Evolutionary conservation across 768 basidiomycete species (phyloP), one percentile per base, ranked within the genome.

Genomic region (Daedaleopsis sinensis): DNA sequence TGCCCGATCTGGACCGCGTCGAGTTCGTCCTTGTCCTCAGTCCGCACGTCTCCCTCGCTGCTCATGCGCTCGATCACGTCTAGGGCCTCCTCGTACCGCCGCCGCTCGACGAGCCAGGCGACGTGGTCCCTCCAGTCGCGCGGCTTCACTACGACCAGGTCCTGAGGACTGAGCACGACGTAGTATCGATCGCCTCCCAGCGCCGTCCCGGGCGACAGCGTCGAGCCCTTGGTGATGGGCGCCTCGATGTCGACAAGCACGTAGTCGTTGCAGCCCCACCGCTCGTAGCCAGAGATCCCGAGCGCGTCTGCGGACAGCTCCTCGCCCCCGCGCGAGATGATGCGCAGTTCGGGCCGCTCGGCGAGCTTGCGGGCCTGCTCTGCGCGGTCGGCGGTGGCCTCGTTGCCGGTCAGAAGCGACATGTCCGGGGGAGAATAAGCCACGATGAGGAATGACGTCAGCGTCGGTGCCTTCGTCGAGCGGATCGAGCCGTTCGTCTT

Each of bases 211-310:
- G 58, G 49, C 32, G 39, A n/a, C 3, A 64, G 62, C 18, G 52
- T 61, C 24, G 61, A 62, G n/a, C 66, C 67, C 35, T 55, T 64
- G 23, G 37, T 23, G 5, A 54, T 15, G 1, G 51, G 55, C 1
- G 61, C 52, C 3, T 65, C 67, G 43, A 80, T 80, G 58, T 86
- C 87, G 7, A 84, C 83, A 15, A 97, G 78, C 10, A 82, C 74
- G 69, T 99, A 98, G 71, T 99, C 96, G 67, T 95, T 95, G 72
- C 97, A 98, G 5, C 89, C 87, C 84, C 91, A 97, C 10, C 83
- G 77, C 69, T 93, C 88, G 73, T 83, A 98, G 66, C 88, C 85
- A 27, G 85, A 77, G 43, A 99, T 82, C 47, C 82, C 84, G 49
- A 98, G 80, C 1, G 90, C 92, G 72, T 98, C 96, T 1, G 88